Base-by-base conservation (phyloP, 2,329 filamentous ascomycete species). In the Neurospora sp. region DNA sequence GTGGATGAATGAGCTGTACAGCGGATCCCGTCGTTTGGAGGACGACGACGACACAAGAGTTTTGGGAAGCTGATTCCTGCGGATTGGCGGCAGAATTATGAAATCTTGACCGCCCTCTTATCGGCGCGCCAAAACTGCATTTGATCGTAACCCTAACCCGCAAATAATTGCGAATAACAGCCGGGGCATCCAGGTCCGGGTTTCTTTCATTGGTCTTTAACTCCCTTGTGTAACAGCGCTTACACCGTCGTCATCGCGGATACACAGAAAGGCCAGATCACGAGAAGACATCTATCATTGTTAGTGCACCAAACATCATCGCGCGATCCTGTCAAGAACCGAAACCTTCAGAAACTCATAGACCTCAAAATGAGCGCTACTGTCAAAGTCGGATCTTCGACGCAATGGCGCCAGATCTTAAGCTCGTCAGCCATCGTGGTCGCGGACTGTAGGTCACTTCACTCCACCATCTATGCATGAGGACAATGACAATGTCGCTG, bases 391-490 rank as follows among this genome's bases (percentile, higher is more conserved):
- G 82, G 83, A 71, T 94, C 91, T 1, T 80, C 85, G 15, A 82
- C 84, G 74, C 88, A 96, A 80, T 96, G 94, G 84, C 87, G 87
- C 77, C 85, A 86, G 73, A 83, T 94, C 69, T 85, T 97, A 66
- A 85, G 85, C 69, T 88, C 89, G 68, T 93, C 91, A 69, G 88
- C 87, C 76, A 87, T 97, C 72, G 92, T 97, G 69, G 87, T 99
- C 72, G 88, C 93, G 76, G 96, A 98, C 83, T 98, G 93, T 97
- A 87, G 81, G 89, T 82, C 67, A 46, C 67, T 66, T 71, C 66
- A 71, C 41, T 66, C 41, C 71, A 73, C 76, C 74, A 71, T 76
- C 67, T 12, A 23, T 65, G 41, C 19, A 52, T 52, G 43, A 52
- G 43, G 19, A 23, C 19, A 6, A 23, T 36, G 15, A 17, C 52